A percentile compares a stretch with the other conserved stretches of the same genome.
phyloP scores from a whole-genome alignment of 352 stramenopile species.

The Pythium aquatile region DNA sequence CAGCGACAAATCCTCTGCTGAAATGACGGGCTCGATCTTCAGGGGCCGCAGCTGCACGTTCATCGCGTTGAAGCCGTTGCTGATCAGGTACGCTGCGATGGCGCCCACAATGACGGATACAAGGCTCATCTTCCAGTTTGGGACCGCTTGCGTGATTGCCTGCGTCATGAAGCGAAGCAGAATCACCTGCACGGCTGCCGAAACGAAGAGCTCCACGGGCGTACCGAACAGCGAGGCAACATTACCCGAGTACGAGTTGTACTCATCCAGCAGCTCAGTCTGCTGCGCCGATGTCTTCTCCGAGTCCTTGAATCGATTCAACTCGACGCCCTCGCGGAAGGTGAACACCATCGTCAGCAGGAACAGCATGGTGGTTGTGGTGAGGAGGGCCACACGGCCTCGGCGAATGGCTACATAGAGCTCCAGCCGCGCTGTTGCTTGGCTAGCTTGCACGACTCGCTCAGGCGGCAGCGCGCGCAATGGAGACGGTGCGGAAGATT shows the following conservation, averaged over 20 bases:
- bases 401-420: background rate
- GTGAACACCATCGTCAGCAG: background rate
- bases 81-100: background rate
- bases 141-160: background rate
- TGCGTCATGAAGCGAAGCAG: background rate
- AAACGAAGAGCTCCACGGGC: background rate
- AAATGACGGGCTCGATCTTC: background rate
- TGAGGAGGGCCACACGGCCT: background rate
- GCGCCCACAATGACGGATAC: background rate
- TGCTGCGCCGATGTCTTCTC: background rate
- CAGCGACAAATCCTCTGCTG: background rate
- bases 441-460: no score
- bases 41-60: constrained; percentile 1
- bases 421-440: background rate
- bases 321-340: background rate
- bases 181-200: background rate
- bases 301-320: background rate
- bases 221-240: background rate
- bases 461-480: no score
- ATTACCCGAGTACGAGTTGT: background rate
- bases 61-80: background rate
- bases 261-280: background rate
- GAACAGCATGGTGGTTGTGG: background rate
- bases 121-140: background rate
- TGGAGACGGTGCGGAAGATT: background rate